These are phyloP conservation scores for Letharia columbiana DNA, from an alignment of 495 filamentous ascomycete genomes.

Conservation along the genomic window DNA sequence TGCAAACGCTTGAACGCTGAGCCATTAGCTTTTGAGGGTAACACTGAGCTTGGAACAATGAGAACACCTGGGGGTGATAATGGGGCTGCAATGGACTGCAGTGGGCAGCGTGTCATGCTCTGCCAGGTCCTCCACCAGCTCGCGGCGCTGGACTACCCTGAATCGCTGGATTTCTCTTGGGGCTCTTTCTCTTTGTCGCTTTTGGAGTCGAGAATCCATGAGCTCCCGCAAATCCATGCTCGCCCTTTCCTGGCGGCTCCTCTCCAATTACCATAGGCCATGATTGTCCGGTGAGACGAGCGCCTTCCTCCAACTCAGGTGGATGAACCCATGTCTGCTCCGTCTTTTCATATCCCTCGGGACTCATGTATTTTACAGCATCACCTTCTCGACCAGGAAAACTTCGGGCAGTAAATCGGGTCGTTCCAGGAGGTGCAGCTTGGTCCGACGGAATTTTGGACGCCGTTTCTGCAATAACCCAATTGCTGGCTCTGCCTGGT, in stretches of 20 bases:
- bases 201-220: slow-evolving; percentile 5
- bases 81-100: background rate
- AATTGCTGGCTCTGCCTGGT: slow-evolving; percentile 27
- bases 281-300: slow-evolving; percentile 29
- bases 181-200: slow-evolving; percentile 8
- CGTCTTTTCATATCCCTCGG: slow-evolving; percentile 32
- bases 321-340: slow-evolving; percentile 35
- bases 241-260: background rate
- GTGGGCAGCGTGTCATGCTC: background rate
- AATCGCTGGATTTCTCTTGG: background rate
- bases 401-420: slow-evolving; percentile 23
- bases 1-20: background rate
- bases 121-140: background rate
- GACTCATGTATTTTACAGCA: slow-evolving; percentile 24
- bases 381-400: slow-evolving; percentile 26
- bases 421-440: slow-evolving; percentile 30
- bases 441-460: slow-evolving; percentile 33
- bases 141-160: slow-evolving; percentile 10
- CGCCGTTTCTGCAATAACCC: slow-evolving; percentile 30
- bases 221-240: background rate
- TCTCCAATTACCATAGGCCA: slow-evolving; percentile 28
- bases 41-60: background rate
- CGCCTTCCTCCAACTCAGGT: slow-evolving; percentile 30
- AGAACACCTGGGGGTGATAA: background rate
- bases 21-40: background rate